phyloP scores from a whole-genome alignment of 1,139 yeast genomes.

The Geotrichum aggregatum region DNA sequence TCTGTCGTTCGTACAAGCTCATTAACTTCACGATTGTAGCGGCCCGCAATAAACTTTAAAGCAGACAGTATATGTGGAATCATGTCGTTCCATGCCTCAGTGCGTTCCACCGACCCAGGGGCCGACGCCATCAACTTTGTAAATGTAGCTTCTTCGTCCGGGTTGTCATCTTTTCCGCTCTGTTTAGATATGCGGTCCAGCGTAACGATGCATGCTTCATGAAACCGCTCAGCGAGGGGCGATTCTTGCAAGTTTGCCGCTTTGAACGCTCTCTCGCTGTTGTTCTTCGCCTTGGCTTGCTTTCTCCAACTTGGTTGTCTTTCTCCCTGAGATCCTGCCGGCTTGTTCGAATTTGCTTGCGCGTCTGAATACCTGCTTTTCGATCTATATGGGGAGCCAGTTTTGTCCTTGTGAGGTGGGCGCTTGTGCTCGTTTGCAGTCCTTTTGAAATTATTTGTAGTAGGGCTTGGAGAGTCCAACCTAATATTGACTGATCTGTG shows the following conservation, averaged over 20 bases:
- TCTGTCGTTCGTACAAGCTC: constrained; percentile 4
- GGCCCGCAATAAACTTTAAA: constrained; percentile 2
- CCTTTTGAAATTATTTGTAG: too few relatives aligned
- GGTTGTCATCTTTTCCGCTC: not conserved
- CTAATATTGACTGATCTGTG: not conserved
- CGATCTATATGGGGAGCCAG: too few relatives aligned
- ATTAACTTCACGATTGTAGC: constrained; percentile 4
- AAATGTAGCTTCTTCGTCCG: not conserved
- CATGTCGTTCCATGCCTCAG: not conserved
- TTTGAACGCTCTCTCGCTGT: not conserved
- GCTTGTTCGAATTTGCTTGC: too few relatives aligned
- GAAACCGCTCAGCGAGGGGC: constrained; percentile 5
- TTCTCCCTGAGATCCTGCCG: not conserved
- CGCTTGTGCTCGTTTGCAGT: too few relatives aligned
- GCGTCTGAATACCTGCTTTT: too few relatives aligned
- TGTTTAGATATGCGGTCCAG: not conserved
- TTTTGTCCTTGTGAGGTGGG: too few relatives aligned
- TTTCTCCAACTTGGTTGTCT: not conserved
- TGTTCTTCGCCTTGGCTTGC: not conserved
- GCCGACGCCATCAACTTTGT: not conserved
- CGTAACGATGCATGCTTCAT: constrained; percentile 7
- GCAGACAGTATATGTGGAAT: constrained; percentile 1
- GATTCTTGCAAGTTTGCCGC: constrained; percentile 12
- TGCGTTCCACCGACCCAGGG: constrained; percentile 9
- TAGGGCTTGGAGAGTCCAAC: too few relatives aligned